A percentile compares a stretch with the other conserved stretches of the same genome.
Evolutionary conservation across 495 filamentous ascomycete genomes (phyloP).

Genomic region (Amniculicola lignicola): DNA sequence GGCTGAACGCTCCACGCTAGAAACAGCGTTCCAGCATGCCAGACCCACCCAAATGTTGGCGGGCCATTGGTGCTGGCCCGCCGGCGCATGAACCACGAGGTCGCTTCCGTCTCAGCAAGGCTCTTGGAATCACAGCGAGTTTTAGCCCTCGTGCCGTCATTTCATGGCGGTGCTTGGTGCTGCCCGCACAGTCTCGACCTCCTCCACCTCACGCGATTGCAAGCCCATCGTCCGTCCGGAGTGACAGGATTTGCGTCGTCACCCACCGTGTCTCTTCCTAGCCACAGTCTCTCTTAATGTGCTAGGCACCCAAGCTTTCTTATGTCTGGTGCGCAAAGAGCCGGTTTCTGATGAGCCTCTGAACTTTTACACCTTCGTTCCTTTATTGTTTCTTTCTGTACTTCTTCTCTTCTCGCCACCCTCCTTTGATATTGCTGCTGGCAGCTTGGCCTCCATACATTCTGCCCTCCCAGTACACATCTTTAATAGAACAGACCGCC

Average conservation of each 20-base stretch:
- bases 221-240: conserved; percentile 3
- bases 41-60: too few species aligned
- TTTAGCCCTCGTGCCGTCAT: conserved; percentile 10
- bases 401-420: conserved; percentile 25
- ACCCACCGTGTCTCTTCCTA: neutral
- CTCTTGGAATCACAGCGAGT: conserved; percentile 9
- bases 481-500: conserved; percentile 31
- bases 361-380: conserved; percentile 15
- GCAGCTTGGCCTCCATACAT: conserved; percentile 22
- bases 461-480: conserved; percentile 16
- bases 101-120: conserved; percentile 28
- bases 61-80: too few species aligned
- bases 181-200: conserved; percentile 12
- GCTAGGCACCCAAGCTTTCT: neutral
- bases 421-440: conserved; percentile 33
- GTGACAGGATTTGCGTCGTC: conserved; percentile 12
- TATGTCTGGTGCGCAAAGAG: conserved; percentile 16
- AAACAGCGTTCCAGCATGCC: too few species aligned
- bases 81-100: too few species aligned
- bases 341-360: conserved; percentile 30
- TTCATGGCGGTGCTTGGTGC: conserved; percentile 13
- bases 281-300: conserved; percentile 11
- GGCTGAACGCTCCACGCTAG: conserved; percentile 7
- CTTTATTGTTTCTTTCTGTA: conserved; percentile 27
- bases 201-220: conserved; percentile 17